Conservation (phyloP, 805 yeast genomes). For the Tetrapisispora fleetii region DNA sequence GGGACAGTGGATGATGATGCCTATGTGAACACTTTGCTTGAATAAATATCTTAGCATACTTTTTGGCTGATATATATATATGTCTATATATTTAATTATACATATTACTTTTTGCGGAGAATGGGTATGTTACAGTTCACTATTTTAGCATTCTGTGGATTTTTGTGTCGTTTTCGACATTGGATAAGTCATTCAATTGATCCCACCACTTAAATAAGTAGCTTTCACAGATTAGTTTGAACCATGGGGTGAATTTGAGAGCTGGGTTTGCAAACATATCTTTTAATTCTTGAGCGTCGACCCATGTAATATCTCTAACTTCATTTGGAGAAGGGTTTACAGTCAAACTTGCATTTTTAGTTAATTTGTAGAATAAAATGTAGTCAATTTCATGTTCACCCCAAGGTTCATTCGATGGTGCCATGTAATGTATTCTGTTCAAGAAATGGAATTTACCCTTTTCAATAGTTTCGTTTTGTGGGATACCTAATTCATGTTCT, state of each 20-base stretch:
- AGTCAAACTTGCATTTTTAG: conserved; percentile 35
- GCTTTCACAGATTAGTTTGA: conserved; percentile 85
- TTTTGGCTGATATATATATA: neutral
- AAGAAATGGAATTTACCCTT: conserved; percentile 64
- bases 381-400: conserved; percentile 98
- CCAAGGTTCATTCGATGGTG: conserved; percentile 77
- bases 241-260: conserved; percentile 95
- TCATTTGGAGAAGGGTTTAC: conserved; percentile 66
- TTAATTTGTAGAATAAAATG: conserved; percentile 64
- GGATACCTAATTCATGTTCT: conserved; percentile 87
- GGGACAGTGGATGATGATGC: too few relatives aligned
- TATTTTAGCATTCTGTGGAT: conserved; percentile 28
- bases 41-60: too few relatives aligned
- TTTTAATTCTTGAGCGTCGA: conserved; percentile 54
- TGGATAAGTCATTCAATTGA: conserved; percentile 47
- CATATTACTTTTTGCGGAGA: neutral
- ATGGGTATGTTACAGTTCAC: neutral
- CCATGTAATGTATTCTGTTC: conserved; percentile 91
- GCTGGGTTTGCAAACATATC: conserved; percentile 60
- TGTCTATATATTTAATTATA: too few relatives aligned
- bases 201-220: conserved; percentile 94
- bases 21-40: too few relatives aligned
- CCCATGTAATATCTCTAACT: conserved; percentile 73
- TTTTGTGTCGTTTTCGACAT: conserved; percentile 33
- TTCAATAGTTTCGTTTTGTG: conserved; percentile 44